Evolutionary conservation across 2,329 filamentous ascomycete genomes (phyloP), one percentile per base, ranked within the genome.

Genomic region (Alternaria sp.): DNA sequence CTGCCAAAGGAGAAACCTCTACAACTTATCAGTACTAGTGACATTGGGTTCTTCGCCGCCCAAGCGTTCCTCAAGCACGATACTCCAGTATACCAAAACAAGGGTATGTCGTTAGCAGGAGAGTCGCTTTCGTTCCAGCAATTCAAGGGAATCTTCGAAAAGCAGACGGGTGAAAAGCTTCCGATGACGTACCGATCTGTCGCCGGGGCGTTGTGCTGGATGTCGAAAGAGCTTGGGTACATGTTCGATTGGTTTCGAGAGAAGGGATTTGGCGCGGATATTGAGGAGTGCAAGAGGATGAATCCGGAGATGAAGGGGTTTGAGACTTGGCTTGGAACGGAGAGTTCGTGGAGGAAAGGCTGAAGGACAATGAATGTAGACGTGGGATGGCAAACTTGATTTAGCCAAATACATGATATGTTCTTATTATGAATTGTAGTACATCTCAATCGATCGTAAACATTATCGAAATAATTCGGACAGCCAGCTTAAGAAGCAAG

Each of bases 31-130:
- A 67, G 75, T 0, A 71, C 67, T 2, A 80, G 71, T 20, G 85
- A 87, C 64, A 86, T 87, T 57, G 85, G 85, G 0, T 74, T 73
- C 28, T 82, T 86, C 54, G 85, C 79, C 4, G 82, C 84, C 0
- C 69, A 82, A 44, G 83, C 83, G 0, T 84, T 87, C 60, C 47
- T 82, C 2, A 56, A 58, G 2, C 76, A 81, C 0, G 76, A 82
- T 0, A 72, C 80, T 44, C 86, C 79, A 61, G 14, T 26, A 37
- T 61, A 43, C 7, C 75, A 75, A 14, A 79, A 82, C 21, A 73
- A 74, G 55, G 75, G 72, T 3, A 73, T 86, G 25, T 81, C 82
- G 8, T 63, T 87, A 10, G 85, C 85, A 0, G 84, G 85, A 1
- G 85, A 86, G 55, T 82, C 85, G 21, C 65, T 87, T 43, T 83